Base-by-base conservation (phyloP, 768 basidiomycete genomes). In the Phylloporus sp. region DNA sequence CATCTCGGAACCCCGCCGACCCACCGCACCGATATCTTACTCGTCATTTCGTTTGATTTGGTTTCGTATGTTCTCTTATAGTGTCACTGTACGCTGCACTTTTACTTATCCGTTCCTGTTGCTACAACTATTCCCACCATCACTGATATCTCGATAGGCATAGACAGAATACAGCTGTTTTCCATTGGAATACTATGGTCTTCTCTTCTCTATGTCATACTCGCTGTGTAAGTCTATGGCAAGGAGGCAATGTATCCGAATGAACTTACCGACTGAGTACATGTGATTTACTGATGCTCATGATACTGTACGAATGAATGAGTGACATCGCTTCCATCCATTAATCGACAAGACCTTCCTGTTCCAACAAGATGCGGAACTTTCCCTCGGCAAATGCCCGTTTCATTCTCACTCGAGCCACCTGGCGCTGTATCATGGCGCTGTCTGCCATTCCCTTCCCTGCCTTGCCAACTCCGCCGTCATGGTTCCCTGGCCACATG, bases 401-500 rank as follows among this genome's bases (percentile, higher is more conserved):
- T 23, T 31, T 46, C 32, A 35, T 38, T 23, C 39, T 49, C 40
- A 28, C 36, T 47, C 9, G 18, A 20, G 18, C 18, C 18, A n/a
- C 16, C 13, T 15, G 18, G 35, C 35, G 13, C 34, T 15, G 28
- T 18, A 20, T 32, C 32, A 47, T 54, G 53, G 72, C 72, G 72
- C 57, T 74, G 54, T 62, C 64, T 41, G 59, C 58, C 59, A 59
- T 77, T 43, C 66, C 68, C 31, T 69, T 74, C 53, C 76, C 78
- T 50, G 70, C 71, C 49, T 78, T 93, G 22, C 83, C 88, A 39
- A 71, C 74, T 41, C 85, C 91, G 27, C 86, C 87, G 46, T 94
- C 93, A 77, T 97, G 93, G 93, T 95, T 86, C 72, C 91, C 91
- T 23, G 94, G 94, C 29, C 94, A 97, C 71, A 97, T 97, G 94